Base-by-base conservation (phyloP, 371 early-diverging fungal species). In the Homolaphlyctis polyrhiza region DNA sequence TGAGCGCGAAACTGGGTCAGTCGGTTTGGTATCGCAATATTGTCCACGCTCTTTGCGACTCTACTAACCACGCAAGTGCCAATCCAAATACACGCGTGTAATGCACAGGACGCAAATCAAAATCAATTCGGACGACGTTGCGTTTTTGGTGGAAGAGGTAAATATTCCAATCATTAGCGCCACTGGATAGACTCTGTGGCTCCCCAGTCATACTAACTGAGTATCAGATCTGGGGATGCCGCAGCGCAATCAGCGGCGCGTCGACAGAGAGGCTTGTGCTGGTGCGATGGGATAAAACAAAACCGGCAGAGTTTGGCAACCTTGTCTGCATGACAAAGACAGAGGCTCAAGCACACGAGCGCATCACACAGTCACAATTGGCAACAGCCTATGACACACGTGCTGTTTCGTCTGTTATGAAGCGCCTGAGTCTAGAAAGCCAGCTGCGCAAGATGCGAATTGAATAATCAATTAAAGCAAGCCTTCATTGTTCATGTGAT, bases 81-180 rank as follows among this genome's bases (percentile, higher is more conserved):
- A n/a, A n/a, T n/a, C n/a, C n/a, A n/a, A n/a, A n/a, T n/a, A n/a
- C n/a, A n/a, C n/a, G n/a, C n/a, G n/a, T n/a, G n/a, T n/a, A n/a
- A n/a, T n/a, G n/a, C n/a, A n/a, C n/a, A n/a, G 57, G 30, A 8
- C n/a, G n/a, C 57, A 3, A 5, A 55, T 35, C 57, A 11, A 11
- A 27, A 8, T 55, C 32, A 55, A 4, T 4, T 4, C 30, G 4
- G 11, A 78, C 30, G 95, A 95, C 67, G 80, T 90, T 2, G 93
- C 84, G 0, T 93, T 91, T 71, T 76, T 94, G 29, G 78, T 91
- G 58, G 95, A 96, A 61, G 94, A 96, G 70, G 83, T 94, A 62
- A 23, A 57, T 1, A 16, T 23, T 45, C n/a, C n/a, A n/a, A n/a
- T n/a, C n/a, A n/a, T n/a, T n/a, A n/a, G n/a, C n/a, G n/a, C n/a